phyloP scores from a whole-genome alignment of 225 moss, liverwort and hornwort genomes.

The Neckera pumila region DNA sequence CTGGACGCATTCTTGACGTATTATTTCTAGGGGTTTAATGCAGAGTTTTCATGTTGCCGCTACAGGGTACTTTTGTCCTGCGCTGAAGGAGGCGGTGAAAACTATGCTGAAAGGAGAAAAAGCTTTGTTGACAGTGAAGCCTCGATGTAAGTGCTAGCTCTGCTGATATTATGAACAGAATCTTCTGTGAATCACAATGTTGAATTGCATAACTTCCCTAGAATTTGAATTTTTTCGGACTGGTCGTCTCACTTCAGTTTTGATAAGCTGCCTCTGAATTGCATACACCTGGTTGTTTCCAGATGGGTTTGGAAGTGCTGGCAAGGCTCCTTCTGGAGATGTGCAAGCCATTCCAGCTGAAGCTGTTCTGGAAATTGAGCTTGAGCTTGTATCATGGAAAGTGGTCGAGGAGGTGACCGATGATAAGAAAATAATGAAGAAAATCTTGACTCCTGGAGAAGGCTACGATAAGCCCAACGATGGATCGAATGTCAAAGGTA shows the following conservation, averaged over 20 bases:
- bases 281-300: background rate
- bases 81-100: conserved; percentile 61
- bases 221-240: background rate
- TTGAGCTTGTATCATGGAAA: conserved; percentile 90
- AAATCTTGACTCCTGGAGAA: conserved; percentile 56
- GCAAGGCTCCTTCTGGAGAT: conserved; percentile 36
- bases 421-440: conserved; percentile 80
- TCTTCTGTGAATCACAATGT: background rate
- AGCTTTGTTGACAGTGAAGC: conserved; percentile 68
- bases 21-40: background rate
- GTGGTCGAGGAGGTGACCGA: conserved; percentile 68
- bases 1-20: background rate
- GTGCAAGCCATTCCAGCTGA: conserved; percentile 60
- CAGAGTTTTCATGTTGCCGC: background rate
- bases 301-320: conserved; percentile 86
- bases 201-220: background rate
- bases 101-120: conserved; percentile 77
- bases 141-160: conserved; percentile 52
- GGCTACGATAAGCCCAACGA: conserved; percentile 91
- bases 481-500: conserved; percentile 67
- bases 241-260: background rate
- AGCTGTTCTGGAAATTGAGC: conserved; percentile 56
- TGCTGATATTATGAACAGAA: background rate
- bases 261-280: background rate
- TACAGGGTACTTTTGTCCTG: conserved; percentile 66